These are phyloP conservation scores for Globisporangium spiculum DNA, from an alignment of 352 stramenopile species.

Conservation along the genomic window DNA sequence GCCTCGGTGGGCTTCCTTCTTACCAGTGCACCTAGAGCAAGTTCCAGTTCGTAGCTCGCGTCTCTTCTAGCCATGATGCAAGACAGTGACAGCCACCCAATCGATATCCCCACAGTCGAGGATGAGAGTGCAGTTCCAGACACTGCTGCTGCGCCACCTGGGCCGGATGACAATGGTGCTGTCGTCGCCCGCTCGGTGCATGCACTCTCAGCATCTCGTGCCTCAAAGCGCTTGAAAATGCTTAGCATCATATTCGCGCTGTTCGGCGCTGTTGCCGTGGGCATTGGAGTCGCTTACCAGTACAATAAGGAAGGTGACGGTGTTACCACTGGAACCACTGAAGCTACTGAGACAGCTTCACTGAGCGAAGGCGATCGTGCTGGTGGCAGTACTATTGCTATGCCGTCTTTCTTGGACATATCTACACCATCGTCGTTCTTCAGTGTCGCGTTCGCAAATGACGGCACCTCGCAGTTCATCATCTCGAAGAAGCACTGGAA, in stretches of 20 bases:
- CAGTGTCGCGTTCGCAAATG: slow-evolving; percentile 30
- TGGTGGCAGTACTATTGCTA: neutral
- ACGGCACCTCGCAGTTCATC: slow-evolving; percentile 39
- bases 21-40: neutral
- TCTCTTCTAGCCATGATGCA: slow-evolving; percentile 9
- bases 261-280: slow-evolving; percentile 19
- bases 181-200: neutral
- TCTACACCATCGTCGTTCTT: slow-evolving; percentile 32
- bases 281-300: slow-evolving; percentile 13
- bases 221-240: slow-evolving; percentile 17
- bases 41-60: slow-evolving; percentile 1
- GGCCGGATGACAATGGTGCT: neutral
- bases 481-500: slow-evolving; percentile 60
- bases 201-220: neutral
- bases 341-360: slow-evolving; percentile 9
- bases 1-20: neutral
- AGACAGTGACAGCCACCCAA: slow-evolving; percentile 8
- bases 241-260: slow-evolving; percentile 17
- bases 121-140: neutral
- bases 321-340: neutral
- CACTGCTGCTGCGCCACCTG: neutral
- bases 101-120: slow-evolving; percentile 4
- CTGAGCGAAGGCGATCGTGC: neutral
- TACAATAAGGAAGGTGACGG: too few relatives aligned
- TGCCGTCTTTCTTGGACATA: neutral